Conservation (phyloP, 331 rosid genomes). For the Ulmus americana region DNA sequence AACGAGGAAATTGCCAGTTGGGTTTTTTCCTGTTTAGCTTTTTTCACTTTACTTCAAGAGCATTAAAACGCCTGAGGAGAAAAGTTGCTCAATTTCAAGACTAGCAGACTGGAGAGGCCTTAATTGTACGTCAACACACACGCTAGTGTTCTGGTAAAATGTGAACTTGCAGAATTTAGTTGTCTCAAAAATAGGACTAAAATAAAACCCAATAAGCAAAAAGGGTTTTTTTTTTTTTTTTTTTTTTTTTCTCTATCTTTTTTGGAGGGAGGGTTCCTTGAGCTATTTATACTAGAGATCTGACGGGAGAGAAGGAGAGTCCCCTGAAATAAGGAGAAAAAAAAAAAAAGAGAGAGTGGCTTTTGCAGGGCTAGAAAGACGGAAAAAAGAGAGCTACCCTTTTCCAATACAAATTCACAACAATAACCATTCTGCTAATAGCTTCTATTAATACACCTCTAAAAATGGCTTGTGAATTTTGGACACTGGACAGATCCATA, state of each 20-base stretch:
- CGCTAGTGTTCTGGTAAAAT: background rate
- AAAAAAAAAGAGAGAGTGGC: background rate
- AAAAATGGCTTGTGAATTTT: background rate
- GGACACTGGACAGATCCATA: background rate
- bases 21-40: conserved; percentile 22
- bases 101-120: conserved; percentile 2
- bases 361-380: background rate
- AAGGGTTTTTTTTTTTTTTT: background rate
- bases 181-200: background rate
- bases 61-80: background rate
- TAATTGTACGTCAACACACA: background rate
- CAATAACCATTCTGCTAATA: background rate
- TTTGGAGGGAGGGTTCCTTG: no score
- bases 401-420: background rate
- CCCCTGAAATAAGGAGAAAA: background rate
- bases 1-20: conserved; percentile 19
- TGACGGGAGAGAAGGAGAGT: background rate
- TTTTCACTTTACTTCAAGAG: conserved; percentile 6
- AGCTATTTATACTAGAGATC: background rate
- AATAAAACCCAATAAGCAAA: background rate
- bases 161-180: background rate
- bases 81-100: conserved; percentile 17
- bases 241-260: no score
- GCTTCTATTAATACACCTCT: no score
- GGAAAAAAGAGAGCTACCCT: background rate